Evolutionary conservation across 352 stramenopile species (phyloP).

Genomic region (Blastocystis sp.): DNA sequence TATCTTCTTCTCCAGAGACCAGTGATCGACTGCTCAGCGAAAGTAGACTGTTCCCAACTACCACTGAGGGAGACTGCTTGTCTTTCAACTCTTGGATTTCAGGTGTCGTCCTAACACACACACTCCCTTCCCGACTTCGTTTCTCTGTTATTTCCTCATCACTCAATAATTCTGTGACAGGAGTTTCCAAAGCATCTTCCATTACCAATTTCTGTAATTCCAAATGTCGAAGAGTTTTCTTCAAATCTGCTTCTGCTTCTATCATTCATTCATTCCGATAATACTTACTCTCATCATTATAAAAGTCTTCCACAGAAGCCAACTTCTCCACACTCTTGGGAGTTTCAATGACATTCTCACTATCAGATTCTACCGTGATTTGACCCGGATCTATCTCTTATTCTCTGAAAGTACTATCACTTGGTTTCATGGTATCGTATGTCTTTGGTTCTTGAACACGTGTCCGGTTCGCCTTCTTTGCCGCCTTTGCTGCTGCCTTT

Average conservation of each 20-base stretch:
- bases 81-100: not conserved
- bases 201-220: conserved; percentile 24
- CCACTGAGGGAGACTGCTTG: not conserved
- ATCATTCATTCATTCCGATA: not conserved
- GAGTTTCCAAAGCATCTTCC: not conserved
- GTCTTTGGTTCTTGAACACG: not conserved
- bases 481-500: not conserved
- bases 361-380: not conserved
- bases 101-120: not conserved
- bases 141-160: not conserved
- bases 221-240: conserved; percentile 11
- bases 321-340: not conserved
- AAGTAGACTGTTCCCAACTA: not conserved
- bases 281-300: conserved; percentile 16
- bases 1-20: not conserved
- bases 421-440: not conserved
- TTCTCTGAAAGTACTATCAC: not conserved
- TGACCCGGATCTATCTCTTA: not conserved
- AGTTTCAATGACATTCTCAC: conserved; percentile 41
- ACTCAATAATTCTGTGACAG: not conserved
- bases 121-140: not conserved
- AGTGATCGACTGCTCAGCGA: conserved; percentile 26
- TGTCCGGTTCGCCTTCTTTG: not conserved
- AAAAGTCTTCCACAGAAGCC: conserved; percentile 17
- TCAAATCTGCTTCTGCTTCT: conserved; percentile 13